These are phyloP conservation scores for Dissophora globulifera DNA, from an alignment of 192 early-diverging fungal species.

Conservation along the genomic window DNA sequence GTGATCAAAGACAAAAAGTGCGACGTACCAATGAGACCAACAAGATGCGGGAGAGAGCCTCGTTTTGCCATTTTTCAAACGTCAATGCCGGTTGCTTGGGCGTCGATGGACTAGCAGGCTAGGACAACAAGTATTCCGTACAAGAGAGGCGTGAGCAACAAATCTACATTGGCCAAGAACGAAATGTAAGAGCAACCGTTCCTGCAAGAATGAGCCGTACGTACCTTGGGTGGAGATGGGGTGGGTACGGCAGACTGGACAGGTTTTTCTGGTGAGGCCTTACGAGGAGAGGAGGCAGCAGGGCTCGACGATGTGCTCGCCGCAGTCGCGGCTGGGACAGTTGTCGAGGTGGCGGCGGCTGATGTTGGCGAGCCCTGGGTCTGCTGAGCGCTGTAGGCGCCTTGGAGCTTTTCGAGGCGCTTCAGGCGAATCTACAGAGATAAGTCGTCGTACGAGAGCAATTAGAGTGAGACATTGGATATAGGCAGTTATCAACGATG, in stretches of 20 bases:
- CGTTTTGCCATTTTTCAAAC: constrained; percentile 86
- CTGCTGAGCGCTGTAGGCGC: constrained; percentile 22
- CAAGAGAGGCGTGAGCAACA: no score
- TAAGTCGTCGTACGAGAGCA: no score
- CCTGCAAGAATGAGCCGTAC: no score
- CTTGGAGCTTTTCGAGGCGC: constrained; percentile 69
- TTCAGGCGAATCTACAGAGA: constrained; percentile 68
- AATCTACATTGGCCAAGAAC: no score
- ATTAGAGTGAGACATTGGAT: no score
- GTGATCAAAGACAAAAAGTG: neutral
- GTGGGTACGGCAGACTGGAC: constrained; percentile 1
- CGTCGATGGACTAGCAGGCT: constrained; percentile 24
- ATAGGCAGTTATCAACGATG: no score
- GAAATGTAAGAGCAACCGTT: no score
- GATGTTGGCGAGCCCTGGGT: constrained; percentile 5
- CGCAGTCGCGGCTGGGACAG: no score
- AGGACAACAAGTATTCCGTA: no score
- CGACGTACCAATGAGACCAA: constrained; percentile 78
- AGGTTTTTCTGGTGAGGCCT: constrained; percentile 3
- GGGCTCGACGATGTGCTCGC: constrained; percentile 21
- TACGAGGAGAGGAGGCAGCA: neutral
- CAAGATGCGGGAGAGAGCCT: constrained; percentile 81
- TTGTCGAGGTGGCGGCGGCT: no score
- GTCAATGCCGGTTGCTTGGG: constrained; percentile 52
- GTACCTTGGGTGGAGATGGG: constrained; percentile 6